Evolutionary conservation across 2,329 filamentous ascomycete species (phyloP), one percentile per base, ranked within the genome.

Genomic region (Pseudocercospora cruenta): DNA sequence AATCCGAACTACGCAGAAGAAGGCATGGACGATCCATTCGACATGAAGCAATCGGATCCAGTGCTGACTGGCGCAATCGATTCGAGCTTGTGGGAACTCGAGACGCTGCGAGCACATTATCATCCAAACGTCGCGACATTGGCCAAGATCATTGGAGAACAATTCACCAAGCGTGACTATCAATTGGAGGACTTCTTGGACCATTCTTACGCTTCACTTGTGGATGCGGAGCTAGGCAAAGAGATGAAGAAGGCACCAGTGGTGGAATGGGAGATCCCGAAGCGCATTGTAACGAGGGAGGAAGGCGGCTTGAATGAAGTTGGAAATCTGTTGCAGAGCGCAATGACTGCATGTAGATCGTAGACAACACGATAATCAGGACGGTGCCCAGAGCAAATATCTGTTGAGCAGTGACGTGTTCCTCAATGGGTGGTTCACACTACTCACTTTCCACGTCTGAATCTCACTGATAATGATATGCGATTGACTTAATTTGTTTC

Each of bases 101-200:
- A 96, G 67, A 93, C 93, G 65, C 82, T 98, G 64, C 93, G 96
- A 78, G 90, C 89, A 0, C 96, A 99, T 79, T 98, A 96, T 79
- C 95, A 99, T 77, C 95, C 96, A 14, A 99, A 98, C 73, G 93
- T 99, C 24, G 94, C 94, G 0, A 95, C 94, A 2, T 88, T 99
- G 71, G 91, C 93, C 53, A 95, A 93, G 79, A 97, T 99, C 69
- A 88, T 99, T 64, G 92, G 92, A 2, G 93, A 98, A 80, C 95
- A 98, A 78, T 99, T 98, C 78, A 99, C 95, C 2, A 99, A 99
- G 81, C 90, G 93, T 71, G 86, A 90, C 2, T 99, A 98, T 80
- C 95, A 93, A 73, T 81, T 97, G n/a, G 95, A 99, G 76, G 95
- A 99, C 76, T 99, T 99, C 79, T 81, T 98, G 57, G 95, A 99